Percentiles rank a stretch among this genome's conserved stretches.
Conservation (phyloP, 2,329 filamentous ascomycete genomes). For the Aspergillus sp. region DNA sequence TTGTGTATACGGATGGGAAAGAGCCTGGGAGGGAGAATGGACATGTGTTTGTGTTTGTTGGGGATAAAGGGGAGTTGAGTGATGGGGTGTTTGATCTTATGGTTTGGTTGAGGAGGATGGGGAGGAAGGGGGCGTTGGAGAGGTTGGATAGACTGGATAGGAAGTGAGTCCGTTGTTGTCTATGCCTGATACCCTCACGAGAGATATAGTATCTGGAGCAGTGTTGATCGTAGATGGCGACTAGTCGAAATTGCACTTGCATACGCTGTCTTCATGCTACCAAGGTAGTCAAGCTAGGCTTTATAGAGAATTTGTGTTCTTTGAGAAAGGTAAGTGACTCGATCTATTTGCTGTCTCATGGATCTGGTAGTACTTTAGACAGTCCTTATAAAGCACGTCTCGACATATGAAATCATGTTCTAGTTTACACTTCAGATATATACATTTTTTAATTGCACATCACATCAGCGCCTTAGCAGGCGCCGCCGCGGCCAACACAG, state of each 20-base stretch:
- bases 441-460: background rate
- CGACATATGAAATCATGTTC: too few relatives aligned
- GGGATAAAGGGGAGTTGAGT: slow-evolving; percentile 21
- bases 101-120: slow-evolving; percentile 21
- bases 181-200: too few relatives aligned
- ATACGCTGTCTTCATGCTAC: too few relatives aligned
- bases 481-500: slow-evolving; percentile 23
- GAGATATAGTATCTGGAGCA: too few relatives aligned
- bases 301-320: too few relatives aligned
- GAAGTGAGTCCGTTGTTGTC: background rate
- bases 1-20: slow-evolving; percentile 21
- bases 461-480: background rate
- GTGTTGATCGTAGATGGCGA: too few relatives aligned
- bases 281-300: too few relatives aligned
- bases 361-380: too few relatives aligned
- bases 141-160: background rate
- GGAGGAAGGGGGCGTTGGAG: background rate
- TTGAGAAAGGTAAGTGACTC: too few relatives aligned
- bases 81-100: slow-evolving; percentile 24
- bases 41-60: slow-evolving; percentile 24
- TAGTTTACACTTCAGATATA: background rate
- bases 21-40: slow-evolving; percentile 17
- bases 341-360: too few relatives aligned
- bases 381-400: too few relatives aligned
- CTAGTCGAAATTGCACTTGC: too few relatives aligned